phyloP scores from a whole-genome alignment of 805 yeast genomes.

The Vanderwaltozyma polyspora region DNA sequence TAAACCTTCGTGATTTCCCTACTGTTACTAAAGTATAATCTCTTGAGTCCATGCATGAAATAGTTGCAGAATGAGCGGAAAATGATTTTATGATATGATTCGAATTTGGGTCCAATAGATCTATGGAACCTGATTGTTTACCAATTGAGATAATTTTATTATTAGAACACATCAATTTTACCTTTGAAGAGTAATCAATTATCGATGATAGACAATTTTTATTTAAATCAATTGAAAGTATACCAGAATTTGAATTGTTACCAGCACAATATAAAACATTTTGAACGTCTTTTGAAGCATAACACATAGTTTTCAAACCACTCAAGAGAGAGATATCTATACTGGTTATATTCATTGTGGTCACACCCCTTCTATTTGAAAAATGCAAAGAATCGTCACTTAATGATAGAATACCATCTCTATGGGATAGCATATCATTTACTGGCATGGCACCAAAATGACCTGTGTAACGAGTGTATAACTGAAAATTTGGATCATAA shows the following conservation, averaged over 20 bases:
- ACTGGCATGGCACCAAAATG: slow-evolving; percentile 37
- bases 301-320: slow-evolving; percentile 33
- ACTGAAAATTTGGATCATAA: slow-evolving; percentile 36
- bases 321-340: slow-evolving; percentile 25
- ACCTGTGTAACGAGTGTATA: slow-evolving; percentile 49
- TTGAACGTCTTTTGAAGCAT: slow-evolving; percentile 29
- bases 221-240: slow-evolving; percentile 34
- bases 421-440: slow-evolving; percentile 41
- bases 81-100: slow-evolving; percentile 41
- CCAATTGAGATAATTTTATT: slow-evolving; percentile 50
- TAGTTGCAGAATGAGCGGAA: slow-evolving; percentile 46
- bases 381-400: slow-evolving; percentile 41
- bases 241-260: slow-evolving; percentile 20
- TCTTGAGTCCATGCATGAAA: slow-evolving; percentile 53
- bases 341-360: slow-evolving; percentile 26
- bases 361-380: slow-evolving; percentile 47
- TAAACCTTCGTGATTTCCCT: slow-evolving; percentile 62
- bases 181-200: slow-evolving; percentile 35
- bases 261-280: slow-evolving; percentile 38
- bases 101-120: slow-evolving; percentile 48
- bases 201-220: slow-evolving; percentile 29
- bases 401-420: slow-evolving; percentile 47
- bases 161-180: slow-evolving; percentile 39
- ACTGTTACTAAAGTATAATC: slow-evolving; percentile 67
- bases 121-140: slow-evolving; percentile 47